Percentiles rank a stretch among this genome's conserved stretches.
These are phyloP conservation scores for Cytospora leucostoma DNA, from an alignment of 2,329 filamentous ascomycete genomes.

Conservation along the genomic window DNA sequence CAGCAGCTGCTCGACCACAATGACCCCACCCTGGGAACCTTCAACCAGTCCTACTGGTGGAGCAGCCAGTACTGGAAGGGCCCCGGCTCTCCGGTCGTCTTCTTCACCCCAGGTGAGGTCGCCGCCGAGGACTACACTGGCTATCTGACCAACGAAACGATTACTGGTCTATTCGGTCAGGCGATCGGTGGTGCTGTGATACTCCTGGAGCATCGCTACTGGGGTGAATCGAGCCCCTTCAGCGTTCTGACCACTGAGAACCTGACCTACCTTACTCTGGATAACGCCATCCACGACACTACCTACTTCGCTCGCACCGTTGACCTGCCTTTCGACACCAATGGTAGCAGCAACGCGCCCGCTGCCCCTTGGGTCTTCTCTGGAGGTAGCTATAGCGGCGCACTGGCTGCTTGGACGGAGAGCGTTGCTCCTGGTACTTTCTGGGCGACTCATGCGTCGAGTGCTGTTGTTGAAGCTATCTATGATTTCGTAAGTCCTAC, in stretches of 20 bases:
- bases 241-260: slow-evolving; percentile 40
- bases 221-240: slow-evolving; percentile 44
- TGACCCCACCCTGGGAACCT: slow-evolving; percentile 44
- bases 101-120: slow-evolving; percentile 45
- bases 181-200: slow-evolving; percentile 44
- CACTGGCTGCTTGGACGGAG: slow-evolving; percentile 55
- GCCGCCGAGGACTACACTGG: slow-evolving; percentile 39
- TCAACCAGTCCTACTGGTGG: slow-evolving; percentile 46
- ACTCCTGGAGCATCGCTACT: slow-evolving; percentile 47
- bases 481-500: slow-evolving; percentile 42
- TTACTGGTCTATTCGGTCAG: slow-evolving; percentile 43
- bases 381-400: slow-evolving; percentile 59
- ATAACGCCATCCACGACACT: slow-evolving; percentile 44
- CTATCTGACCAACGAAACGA: slow-evolving; percentile 45
- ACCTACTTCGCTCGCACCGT: slow-evolving; percentile 47
- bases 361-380: slow-evolving; percentile 57
- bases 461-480: slow-evolving; percentile 55
- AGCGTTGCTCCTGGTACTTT: slow-evolving; percentile 55
- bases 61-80: slow-evolving; percentile 44
- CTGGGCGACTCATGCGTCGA: slow-evolving; percentile 60
- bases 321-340: slow-evolving; percentile 51
- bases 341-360: slow-evolving; percentile 46
- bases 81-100: slow-evolving; percentile 42
- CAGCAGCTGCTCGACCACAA: slow-evolving; percentile 46
- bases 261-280: slow-evolving; percentile 43